Evolutionary conservation across 1,139 yeast genomes (phyloP).

Genomic region (Hemisphaericaspora xylanilytica): DNA sequence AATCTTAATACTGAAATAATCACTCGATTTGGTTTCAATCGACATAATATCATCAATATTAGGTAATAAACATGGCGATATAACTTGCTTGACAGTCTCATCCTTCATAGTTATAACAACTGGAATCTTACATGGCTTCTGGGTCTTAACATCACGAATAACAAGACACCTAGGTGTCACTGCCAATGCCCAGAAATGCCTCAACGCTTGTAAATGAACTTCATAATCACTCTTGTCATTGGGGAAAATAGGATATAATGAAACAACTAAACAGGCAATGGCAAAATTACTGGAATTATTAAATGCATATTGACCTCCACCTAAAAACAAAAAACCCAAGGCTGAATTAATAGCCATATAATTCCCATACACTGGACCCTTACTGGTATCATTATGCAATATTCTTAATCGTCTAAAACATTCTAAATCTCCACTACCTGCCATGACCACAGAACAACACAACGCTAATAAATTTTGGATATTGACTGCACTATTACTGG

Average conservation of each 20-base stretch:
- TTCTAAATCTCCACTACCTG: conserved; percentile 88
- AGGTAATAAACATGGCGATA: conserved; percentile 73
- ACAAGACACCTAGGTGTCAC: conserved; percentile 79
- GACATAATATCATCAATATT: conserved; percentile 47
- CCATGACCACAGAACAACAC: conserved; percentile 73
- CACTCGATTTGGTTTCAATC: conserved; percentile 41
- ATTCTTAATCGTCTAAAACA: conserved; percentile 70
- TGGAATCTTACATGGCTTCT: conserved; percentile 51
- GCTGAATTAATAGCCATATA: conserved; percentile 82
- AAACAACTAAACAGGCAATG: conserved; percentile 68
- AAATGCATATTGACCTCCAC: conserved; percentile 91
- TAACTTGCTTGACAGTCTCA: conserved; percentile 29
- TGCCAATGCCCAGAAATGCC: conserved; percentile 90
- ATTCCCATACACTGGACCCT: conserved; percentile 58
- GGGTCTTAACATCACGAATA: conserved; percentile 65
- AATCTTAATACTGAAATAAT: conserved; percentile 44
- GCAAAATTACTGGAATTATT: conserved; percentile 61
- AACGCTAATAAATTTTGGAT: conserved; percentile 62
- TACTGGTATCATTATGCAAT: conserved; percentile 57
- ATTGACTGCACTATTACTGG: conserved; percentile 55
- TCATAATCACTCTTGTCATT: conserved; percentile 42
- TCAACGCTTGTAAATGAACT: conserved; percentile 76
- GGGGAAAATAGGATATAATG: conserved; percentile 76
- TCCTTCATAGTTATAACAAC: conserved; percentile 45
- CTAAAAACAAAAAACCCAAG: conserved; percentile 81